Evolutionary conservation across 495 filamentous ascomycete species (phyloP), one percentile per base, ranked within the genome.

Genomic region (Hyaloscypha variabilis): DNA sequence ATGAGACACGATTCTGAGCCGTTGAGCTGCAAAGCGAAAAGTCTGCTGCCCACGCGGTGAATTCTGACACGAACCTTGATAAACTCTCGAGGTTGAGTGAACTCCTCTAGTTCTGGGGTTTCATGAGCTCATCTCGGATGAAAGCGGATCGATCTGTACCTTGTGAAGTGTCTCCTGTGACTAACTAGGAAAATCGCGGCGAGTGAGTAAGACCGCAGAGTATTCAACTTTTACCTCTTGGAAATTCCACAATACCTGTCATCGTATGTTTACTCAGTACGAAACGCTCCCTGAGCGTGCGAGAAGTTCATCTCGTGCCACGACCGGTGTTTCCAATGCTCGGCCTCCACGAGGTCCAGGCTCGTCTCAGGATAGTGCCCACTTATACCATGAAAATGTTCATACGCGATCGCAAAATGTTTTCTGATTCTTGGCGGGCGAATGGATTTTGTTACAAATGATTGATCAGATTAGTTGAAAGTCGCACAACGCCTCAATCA

Each of bases 1-100:
- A 24, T 11, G 8, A 64, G 51, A 64, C 62, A 56, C 29, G 62
- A 55, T 36, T 53, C 39, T 54, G 39, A 54, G 19, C 25, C 26
- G 51, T 26, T 54, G 39, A 25, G 25, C 25, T 26, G 51, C 51
- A 54, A 17, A 46, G 39, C 14, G 39, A 46, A 46, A 46, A 46
- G 2, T 46, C 39, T 46, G 39, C 6, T 46, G 39, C 39, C 3
- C 39, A 17, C 39, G 39, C 14, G 39, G 39, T 46, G 11, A 46
- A 17, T 46, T 17, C 19, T 46, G 39, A 46, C 10, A 10, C 39
- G 39, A 46, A 46, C 10, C 19, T 46, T 4, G 19, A 14, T 46
- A 17, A 46, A 6, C 13, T 46, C 14, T 46, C 39, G 39, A 46
- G 17, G 11, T 46, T 17, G 17, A 46, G 4, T 46, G 17, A 17